Conservation (phyloP, 2,329 filamentous ascomycete genomes). For the Fusarium burgessii region DNA sequence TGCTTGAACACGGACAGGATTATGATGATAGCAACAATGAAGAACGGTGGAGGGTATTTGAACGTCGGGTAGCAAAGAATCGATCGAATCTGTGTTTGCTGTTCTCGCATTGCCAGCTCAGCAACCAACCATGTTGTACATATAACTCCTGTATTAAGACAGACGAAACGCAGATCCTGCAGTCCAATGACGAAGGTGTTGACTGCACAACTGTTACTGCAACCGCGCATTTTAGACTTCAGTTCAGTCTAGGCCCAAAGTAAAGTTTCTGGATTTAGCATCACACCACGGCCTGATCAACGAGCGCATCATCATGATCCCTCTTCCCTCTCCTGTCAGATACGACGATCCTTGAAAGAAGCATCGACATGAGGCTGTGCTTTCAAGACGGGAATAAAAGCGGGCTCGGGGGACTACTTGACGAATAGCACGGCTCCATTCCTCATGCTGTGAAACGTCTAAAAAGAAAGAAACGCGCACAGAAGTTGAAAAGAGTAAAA, state of each 20-base stretch:
- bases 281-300: slow-evolving; percentile 6
- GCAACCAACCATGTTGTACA: slow-evolving; percentile 28
- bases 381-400: slow-evolving; percentile 19
- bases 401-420: background rate
- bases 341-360: slow-evolving; percentile 8
- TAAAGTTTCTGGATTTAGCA: slow-evolving; percentile 7
- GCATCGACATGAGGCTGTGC: slow-evolving; percentile 30
- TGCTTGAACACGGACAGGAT: slow-evolving; percentile 18
- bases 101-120: slow-evolving; percentile 38
- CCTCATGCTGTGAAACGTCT: slow-evolving; percentile 18
- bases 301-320: slow-evolving; percentile 23
- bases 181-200: slow-evolving; percentile 24
- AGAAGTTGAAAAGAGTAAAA: slow-evolving; percentile 12
- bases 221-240: background rate
- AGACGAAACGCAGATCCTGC: slow-evolving; percentile 7
- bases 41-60: background rate
- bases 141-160: slow-evolving; percentile 38
- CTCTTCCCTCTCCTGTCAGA: slow-evolving; percentile 10
- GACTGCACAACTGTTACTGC: background rate
- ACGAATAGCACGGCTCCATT: background rate
- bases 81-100: slow-evolving; percentile 1
- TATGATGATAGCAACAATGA: background rate
- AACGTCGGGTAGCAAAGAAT: slow-evolving; percentile 3
- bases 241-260: background rate
- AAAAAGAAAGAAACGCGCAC: slow-evolving; percentile 31